phyloP scores from a whole-genome alignment of 306 rosid species.

The Casuarina equisetifolia region DNA sequence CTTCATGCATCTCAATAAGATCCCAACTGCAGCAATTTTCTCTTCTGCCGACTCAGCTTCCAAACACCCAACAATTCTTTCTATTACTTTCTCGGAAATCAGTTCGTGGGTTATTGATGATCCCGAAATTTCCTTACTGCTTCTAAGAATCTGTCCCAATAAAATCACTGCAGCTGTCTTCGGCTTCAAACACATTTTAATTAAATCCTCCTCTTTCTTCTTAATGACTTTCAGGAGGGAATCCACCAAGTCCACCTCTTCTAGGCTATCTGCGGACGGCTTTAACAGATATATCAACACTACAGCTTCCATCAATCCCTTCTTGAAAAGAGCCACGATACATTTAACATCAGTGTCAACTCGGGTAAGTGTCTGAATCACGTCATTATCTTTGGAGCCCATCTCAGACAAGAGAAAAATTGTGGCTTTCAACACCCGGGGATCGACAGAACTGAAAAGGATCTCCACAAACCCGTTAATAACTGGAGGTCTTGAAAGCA shows the following conservation, averaged over 20 bases:
- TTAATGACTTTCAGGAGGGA: slow-evolving; percentile 54
- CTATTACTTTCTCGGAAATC: slow-evolving; percentile 49
- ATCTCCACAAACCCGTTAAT: slow-evolving; percentile 84
- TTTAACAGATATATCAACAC: slow-evolving; percentile 71
- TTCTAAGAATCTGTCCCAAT: slow-evolving; percentile 54
- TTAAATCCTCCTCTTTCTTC: slow-evolving; percentile 55
- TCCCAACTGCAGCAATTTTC: slow-evolving; percentile 71
- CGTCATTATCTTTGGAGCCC: slow-evolving; percentile 67
- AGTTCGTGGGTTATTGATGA: slow-evolving; percentile 45
- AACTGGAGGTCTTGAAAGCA: slow-evolving; percentile 70
- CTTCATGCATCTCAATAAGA: slow-evolving; percentile 71
- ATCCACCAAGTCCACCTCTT: slow-evolving; percentile 52
- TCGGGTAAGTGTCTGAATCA: slow-evolving; percentile 66
- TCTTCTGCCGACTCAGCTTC: slow-evolving; percentile 65
- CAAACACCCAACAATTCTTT: slow-evolving; percentile 51
- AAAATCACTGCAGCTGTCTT: slow-evolving; percentile 74
- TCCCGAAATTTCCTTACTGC: slow-evolving; percentile 45
- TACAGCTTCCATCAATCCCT: slow-evolving; percentile 77
- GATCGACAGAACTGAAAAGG: slow-evolving; percentile 71
- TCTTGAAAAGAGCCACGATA: slow-evolving; percentile 62
- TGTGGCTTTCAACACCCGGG: slow-evolving; percentile 57
- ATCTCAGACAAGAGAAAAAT: slow-evolving; percentile 77
- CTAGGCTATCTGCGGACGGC: slow-evolving; percentile 39
- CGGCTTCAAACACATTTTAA: slow-evolving; percentile 60
- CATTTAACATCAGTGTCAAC: slow-evolving; percentile 87